Base-by-base conservation (phyloP, 208 protist genomes). In the Leishmania turanica region DNA sequence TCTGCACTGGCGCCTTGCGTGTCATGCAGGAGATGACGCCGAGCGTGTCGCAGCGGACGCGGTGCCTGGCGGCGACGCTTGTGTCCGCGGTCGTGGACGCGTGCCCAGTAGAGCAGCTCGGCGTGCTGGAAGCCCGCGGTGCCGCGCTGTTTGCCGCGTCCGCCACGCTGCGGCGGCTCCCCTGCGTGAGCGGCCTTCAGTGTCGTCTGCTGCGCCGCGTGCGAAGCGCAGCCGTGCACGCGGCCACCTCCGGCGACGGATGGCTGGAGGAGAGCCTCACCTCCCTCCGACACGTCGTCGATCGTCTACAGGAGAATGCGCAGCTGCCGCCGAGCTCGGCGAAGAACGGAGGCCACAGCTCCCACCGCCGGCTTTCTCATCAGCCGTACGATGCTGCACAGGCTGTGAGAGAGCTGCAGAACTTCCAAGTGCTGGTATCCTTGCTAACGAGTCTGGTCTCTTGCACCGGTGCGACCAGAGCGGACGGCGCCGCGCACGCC, bases 121-220 rank as follows among this genome's bases (percentile, higher is more conserved):
- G 56, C 15, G 8, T 76, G 8, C 53, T 84, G 6, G 82, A 86
- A 53, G 49, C 60, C 7, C 75, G 31, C 37, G 89, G 88, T 49
- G 86, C 78, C 13, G 82, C 77, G 27, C 68, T 95, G 21, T 93
- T 95, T 79, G 40, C 78, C 0, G 88, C 88, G n/a, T 88, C 91
- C 24, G 64, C 83, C 0, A 49, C 62, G 47, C 77, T 94, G 45
- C 74, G 79, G 0, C 81, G 85, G 21, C 37, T 84, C 9, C 80
- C 91, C 19, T 88, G 81, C 42, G 91, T 93, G 53, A 85, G 85
- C 79, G 92, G 87, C 13, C 75, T 96, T 77, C 92, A 94, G 77
- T 93, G 89, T 82, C 89, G 88, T 8, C 85, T 96, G 56, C 77
- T 96, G 64, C 74, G 78, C 5, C 62, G 78, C 2, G 89, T 90